Evolutionary conservation across 1,284 basidiomycete species (phyloP), one percentile per base, ranked within the genome.

Genomic region (Blastosporella zonata): DNA sequence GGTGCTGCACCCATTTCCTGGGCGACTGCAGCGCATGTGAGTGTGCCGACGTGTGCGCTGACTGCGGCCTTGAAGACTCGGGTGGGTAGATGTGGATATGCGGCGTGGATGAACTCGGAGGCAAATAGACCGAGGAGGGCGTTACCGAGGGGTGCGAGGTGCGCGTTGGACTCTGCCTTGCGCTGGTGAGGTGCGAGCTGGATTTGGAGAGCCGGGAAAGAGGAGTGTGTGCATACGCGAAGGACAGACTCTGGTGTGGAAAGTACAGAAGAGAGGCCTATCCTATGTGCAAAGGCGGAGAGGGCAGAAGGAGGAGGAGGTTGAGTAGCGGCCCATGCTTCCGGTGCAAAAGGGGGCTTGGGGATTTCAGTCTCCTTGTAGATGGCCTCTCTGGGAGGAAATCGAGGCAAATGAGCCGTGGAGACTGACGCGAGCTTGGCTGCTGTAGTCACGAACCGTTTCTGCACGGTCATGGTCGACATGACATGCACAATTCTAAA

Each of bases 71-170:
- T 95, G 59, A 95, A 71, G 15, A 93, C 92, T 44, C 87, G 81
- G 18, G 92, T 93, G 1, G 96, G 96, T 18, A 99, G 77, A 65
- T 97, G 87, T 0, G 97, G 96, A 67, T 90, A 98, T 39, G 83
- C 76, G 6, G 87, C 75, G 51, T 91, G 79, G 25, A 98, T 70
- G 64, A 87, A 84, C 70, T 99, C 96, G 0, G 90, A 75, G 3
- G 91, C 90, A 59, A 98, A 92, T 33, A 98, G 76, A 44, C 96
- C 96, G 63, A 98, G 79, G 46, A 99, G 76, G 1, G 90, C 81
- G 70, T 98, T 98, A 25, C 96, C 96, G 5, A 97, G 69, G 0
- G 80, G 69, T 0, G 88, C 77, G 3, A 97, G 79, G 40, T 89
- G 80, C n/a, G 79, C 84, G 69, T 98, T 97, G 28, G 80, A 81